Evolutionary conservation across 768 basidiomycete genomes (phyloP).

Genomic region (Boletus huronensis): DNA sequence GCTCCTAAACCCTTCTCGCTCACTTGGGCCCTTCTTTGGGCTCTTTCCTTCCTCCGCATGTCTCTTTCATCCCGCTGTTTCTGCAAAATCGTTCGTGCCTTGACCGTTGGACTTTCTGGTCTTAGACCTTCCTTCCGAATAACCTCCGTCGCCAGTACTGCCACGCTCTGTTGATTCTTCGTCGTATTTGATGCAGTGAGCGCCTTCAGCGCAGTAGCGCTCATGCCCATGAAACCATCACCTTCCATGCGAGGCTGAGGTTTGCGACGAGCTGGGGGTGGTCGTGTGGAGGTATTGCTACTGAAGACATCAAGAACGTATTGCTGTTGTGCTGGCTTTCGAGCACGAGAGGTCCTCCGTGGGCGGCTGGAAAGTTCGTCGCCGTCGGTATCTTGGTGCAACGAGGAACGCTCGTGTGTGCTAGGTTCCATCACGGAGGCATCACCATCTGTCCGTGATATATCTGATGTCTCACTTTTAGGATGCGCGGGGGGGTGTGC

Average conservation of each 20-base stretch:
- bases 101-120: constrained; percentile 78
- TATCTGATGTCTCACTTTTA: not conserved
- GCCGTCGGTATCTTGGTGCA: constrained; percentile 9
- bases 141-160: constrained; percentile 65
- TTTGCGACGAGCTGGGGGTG: constrained; percentile 45
- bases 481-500: not conserved
- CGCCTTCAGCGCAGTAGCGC: constrained; percentile 60
- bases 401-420: constrained; percentile 4
- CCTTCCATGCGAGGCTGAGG: constrained; percentile 33
- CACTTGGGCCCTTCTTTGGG: constrained; percentile 54
- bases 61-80: constrained; percentile 63
- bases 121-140: constrained; percentile 64
- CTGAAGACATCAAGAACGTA: constrained; percentile 40
- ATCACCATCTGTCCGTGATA: not conserved
- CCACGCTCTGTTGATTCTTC: constrained; percentile 64
- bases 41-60: constrained; percentile 52
- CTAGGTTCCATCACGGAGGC: constrained; percentile 11
- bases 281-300: constrained; percentile 24
- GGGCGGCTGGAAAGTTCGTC: constrained; percentile 13
- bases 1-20: constrained; percentile 31
- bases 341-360: constrained; percentile 51
- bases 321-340: constrained; percentile 39
- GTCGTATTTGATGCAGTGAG: constrained; percentile 71
- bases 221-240: constrained; percentile 61
- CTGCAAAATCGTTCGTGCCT: constrained; percentile 64